Evolutionary conservation across 805 yeast genomes (phyloP).

Genomic region (Middelhovenomyces tepae): DNA sequence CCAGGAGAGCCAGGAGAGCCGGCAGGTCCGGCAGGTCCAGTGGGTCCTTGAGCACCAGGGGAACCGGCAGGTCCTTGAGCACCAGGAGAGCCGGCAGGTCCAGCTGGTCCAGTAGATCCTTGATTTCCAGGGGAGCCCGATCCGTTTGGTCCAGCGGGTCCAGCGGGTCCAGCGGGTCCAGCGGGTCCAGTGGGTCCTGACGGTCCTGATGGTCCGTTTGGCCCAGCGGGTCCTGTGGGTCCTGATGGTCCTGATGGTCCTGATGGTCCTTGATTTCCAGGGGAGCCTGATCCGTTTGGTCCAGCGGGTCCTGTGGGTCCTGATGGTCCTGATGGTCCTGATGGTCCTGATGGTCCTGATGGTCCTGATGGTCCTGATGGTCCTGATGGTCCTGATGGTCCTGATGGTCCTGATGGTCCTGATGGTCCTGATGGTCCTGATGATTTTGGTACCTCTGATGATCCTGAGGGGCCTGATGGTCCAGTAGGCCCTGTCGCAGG

Average conservation of each 20-base stretch:
- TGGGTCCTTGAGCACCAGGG: slow-evolving; percentile 22
- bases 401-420: slow-evolving; percentile 35
- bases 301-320: no score
- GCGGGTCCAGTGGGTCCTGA: slow-evolving; percentile 19
- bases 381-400: slow-evolving; percentile 40
- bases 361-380: slow-evolving; percentile 36
- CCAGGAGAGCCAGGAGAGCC: no score
- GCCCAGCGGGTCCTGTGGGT: no score
- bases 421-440: no score
- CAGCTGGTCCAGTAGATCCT: slow-evolving; percentile 5
- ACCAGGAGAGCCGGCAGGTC: slow-evolving; percentile 7
- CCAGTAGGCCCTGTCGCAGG: slow-evolving; percentile 34
- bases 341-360: slow-evolving; percentile 34
- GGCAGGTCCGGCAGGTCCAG: slow-evolving; percentile 35
- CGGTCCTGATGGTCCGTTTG: slow-evolving; percentile 11
- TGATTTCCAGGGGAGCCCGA: no score
- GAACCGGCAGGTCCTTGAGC: slow-evolving; percentile 15
- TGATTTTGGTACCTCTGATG: no score
- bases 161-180: slow-evolving; percentile 31
- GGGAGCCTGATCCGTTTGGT: no score
- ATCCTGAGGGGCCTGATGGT: slow-evolving; percentile 26
- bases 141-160: slow-evolving; percentile 30
- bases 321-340: slow-evolving; percentile 8
- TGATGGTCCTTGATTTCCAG: no score
- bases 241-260: slow-evolving; percentile 5